phyloP scores from a whole-genome alignment of 441 rosid species.

The Codiaeum variegatum region DNA sequence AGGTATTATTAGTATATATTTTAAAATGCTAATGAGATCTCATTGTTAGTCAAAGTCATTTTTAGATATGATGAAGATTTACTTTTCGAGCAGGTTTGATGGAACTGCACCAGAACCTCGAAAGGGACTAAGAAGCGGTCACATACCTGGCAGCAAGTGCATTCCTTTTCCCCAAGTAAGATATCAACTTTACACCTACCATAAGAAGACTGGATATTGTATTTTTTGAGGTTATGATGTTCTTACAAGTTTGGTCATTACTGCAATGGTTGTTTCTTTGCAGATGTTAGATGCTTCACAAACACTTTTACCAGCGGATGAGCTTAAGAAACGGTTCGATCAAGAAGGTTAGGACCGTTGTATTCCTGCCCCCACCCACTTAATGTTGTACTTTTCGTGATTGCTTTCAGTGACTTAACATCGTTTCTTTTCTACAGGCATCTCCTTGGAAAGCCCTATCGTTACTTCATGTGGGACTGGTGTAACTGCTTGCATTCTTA shows the following conservation, averaged over 20 bases:
- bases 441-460: constrained; percentile 68
- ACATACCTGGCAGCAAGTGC: constrained; percentile 91
- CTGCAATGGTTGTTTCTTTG: constrained; percentile 21
- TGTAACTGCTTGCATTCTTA: constrained; percentile 84
- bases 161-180: constrained; percentile 71
- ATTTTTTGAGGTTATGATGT: background rate
- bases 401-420: constrained; percentile 1
- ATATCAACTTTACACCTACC: background rate
- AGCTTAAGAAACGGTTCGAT: constrained; percentile 70
- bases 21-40: background rate
- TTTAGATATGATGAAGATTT: constrained; percentile 10
- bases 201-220: background rate
- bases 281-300: constrained; percentile 82
- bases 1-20: constrained; percentile 39
- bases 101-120: constrained; percentile 85
- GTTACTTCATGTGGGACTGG: constrained; percentile 87
- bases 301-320: constrained; percentile 61
- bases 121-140: constrained; percentile 86
- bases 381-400: background rate
- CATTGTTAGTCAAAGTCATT: background rate
- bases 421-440: constrained; percentile 44
- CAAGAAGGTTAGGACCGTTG: constrained; percentile 52
- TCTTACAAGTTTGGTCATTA: background rate
- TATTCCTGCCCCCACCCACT: too few species aligned
- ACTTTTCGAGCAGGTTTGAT: constrained; percentile 54